Base-by-base conservation (phyloP, 179 eudicot species). In the Gypsophila paniculata region DNA sequence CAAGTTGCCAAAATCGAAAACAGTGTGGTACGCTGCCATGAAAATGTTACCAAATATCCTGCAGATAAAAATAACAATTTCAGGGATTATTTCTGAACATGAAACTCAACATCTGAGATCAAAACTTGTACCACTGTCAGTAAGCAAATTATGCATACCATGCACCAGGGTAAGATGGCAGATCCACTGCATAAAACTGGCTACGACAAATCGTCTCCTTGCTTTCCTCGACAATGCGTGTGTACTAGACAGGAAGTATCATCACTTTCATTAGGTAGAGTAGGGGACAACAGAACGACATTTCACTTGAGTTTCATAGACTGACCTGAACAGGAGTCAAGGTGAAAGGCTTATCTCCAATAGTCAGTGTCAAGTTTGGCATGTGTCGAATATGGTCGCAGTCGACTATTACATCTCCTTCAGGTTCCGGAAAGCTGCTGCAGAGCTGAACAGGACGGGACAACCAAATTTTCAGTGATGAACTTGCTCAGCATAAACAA, bases 311-410 rank as follows among this genome's bases (percentile, higher is more conserved):
- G 18, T 25, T 60, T 25, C 14, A 42, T 42, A 61, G 68, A 46
- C 68, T 13, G 70, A 87, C 93, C 90, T 90, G 90, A 53, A 80
- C 83, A 13, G 91, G 91, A 38, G 89, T 78, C 72, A 90, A 87
- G 7, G 21, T 69, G 78, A 82, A 90, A 70, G 77, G 74, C 68
- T 74, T 79, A 32, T 73, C 72, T 23, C 90, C 91, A 59, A 90
- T 87, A 58, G 84, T 82, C 72, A 90, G 79, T 19, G 91, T 77
- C 70, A 89, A 75, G 53, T 82, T 82, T 73, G 96, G 91, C 89
- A 89, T 74, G 71, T 34, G 34, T 25, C 86, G 69, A 57, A 89
- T 22, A 63, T 72, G 69, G 18, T 81, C 72, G 72, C 91, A 89
- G 67, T 79, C 80, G 22, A 89, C 80, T 44, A 75, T 66, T 15